Percentiles rank a stretch among this genome's conserved stretches.
These are phyloP conservation scores for Eragrostis nindensis DNA, from an alignment of 176 grass and related monocot genomes.

Conservation along the genomic window DNA sequence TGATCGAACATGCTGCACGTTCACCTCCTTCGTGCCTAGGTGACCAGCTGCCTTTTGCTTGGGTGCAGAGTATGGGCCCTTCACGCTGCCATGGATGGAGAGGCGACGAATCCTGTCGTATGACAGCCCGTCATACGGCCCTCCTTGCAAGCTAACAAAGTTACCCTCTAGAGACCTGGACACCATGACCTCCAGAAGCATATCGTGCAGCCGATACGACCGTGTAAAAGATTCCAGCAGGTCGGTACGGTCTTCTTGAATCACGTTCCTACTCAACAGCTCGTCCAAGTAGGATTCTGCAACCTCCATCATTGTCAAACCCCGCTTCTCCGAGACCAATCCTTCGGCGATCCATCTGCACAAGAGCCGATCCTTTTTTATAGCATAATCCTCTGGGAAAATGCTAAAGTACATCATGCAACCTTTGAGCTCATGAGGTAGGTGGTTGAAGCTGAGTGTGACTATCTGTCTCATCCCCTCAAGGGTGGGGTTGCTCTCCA, in stretches of 20 bases:
- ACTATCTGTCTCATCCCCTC: constrained; percentile 15
- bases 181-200: constrained; percentile 21
- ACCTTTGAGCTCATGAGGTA: constrained; percentile 2
- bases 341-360: constrained; percentile 8
- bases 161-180: neutral
- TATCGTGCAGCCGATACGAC: neutral
- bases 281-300: constrained; percentile 15
- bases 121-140: neutral
- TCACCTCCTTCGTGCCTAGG: rapidly evolving
- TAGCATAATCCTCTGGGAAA: constrained; percentile 24
- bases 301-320: neutral
- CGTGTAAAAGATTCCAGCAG: too few relatives aligned
- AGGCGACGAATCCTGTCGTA: constrained; percentile 5
- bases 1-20: neutral
- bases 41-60: neutral
- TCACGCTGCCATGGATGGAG: neutral
- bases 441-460: constrained; percentile 1
- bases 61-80: too few relatives aligned
- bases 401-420: constrained; percentile 29
- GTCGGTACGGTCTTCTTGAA: neutral
- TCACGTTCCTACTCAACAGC: neutral
- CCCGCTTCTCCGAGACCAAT: neutral
- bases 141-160: constrained; percentile 12
- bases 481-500: constrained; percentile 15
- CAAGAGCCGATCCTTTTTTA: neutral